Evolutionary conservation across 2,329 filamentous ascomycete species (phyloP).

Genomic region (Phialocephala subalpina): DNA sequence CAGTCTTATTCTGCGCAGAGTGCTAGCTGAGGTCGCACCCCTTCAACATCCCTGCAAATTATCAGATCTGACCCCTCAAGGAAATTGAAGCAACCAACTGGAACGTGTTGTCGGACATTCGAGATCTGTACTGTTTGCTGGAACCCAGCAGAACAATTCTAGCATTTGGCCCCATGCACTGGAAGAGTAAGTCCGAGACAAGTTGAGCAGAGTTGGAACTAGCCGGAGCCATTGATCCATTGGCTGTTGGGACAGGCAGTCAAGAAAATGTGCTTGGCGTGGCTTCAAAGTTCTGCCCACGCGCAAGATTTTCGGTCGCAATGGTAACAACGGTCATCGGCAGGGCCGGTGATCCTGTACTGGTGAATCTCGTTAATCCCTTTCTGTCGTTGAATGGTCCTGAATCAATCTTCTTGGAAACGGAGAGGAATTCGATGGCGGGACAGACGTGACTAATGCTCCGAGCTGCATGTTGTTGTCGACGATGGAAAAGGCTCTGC

Average conservation of each 20-base stretch:
- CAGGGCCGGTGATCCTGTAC: not conserved
- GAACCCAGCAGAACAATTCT: not conserved
- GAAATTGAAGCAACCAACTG: not conserved
- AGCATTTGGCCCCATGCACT: not conserved
- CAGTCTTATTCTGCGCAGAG: not conserved
- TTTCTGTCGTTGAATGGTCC: not conserved
- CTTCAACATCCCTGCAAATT: not conserved
- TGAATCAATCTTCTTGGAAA: no score
- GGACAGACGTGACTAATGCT: constrained; percentile 1
- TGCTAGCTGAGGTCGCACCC: not conserved
- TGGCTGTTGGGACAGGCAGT: not conserved
- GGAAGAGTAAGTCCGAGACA: not conserved
- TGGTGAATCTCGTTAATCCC: not conserved
- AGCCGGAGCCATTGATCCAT: not conserved
- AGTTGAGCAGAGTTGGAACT: no score
- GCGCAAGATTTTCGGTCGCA: not conserved
- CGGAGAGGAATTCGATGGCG: no score
- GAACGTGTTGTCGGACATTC: not conserved
- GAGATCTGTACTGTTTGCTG: not conserved
- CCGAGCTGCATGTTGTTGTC: not conserved
- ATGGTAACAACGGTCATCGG: not conserved
- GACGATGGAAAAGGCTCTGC: not conserved
- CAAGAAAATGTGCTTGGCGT: not conserved
- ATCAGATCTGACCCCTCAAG: not conserved
- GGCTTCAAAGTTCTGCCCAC: not conserved